Evolutionary conservation across 192 early-diverging fungal species (phyloP).

Genomic region (Backusella tarrabulga): DNA sequence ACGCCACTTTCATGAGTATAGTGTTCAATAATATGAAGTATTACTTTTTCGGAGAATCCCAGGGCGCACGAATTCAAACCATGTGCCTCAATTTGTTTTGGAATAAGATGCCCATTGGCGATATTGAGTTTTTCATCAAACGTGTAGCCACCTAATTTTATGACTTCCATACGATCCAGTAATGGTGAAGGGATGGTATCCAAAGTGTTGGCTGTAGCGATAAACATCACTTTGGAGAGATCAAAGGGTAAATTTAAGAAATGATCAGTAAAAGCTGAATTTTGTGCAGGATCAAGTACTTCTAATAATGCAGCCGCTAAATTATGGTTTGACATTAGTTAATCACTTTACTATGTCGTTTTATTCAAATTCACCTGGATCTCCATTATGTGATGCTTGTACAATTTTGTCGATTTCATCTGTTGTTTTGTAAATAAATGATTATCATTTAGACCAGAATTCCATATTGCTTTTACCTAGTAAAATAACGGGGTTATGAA

Average conservation of each 20-base stretch:
- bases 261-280: slow-evolving; percentile 77
- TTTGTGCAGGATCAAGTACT: slow-evolving; percentile 89
- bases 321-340: slow-evolving; percentile 27
- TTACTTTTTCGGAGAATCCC: slow-evolving; percentile 48
- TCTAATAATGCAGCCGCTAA: slow-evolving; percentile 74
- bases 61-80: slow-evolving; percentile 52
- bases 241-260: slow-evolving; percentile 72
- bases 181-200: slow-evolving; percentile 79
- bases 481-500: slow-evolving; percentile 77
- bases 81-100: slow-evolving; percentile 69
- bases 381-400: slow-evolving; percentile 58
- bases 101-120: slow-evolving; percentile 66
- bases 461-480: slow-evolving; percentile 46
- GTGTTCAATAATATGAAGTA: slow-evolving; percentile 61
- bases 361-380: slow-evolving; percentile 46
- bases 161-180: slow-evolving; percentile 84
- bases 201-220: slow-evolving; percentile 78
- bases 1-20: slow-evolving; percentile 86
- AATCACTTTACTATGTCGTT: background rate
- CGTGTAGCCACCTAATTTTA: slow-evolving; percentile 78
- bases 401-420: slow-evolving; percentile 84
- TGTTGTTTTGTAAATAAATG: slow-evolving; percentile 34
- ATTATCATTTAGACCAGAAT: slow-evolving; percentile 34
- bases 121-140: slow-evolving; percentile 83
- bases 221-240: slow-evolving; percentile 70